Conservation (phyloP, 2,329 filamentous ascomycete species). For the Venturia carpophila region DNA sequence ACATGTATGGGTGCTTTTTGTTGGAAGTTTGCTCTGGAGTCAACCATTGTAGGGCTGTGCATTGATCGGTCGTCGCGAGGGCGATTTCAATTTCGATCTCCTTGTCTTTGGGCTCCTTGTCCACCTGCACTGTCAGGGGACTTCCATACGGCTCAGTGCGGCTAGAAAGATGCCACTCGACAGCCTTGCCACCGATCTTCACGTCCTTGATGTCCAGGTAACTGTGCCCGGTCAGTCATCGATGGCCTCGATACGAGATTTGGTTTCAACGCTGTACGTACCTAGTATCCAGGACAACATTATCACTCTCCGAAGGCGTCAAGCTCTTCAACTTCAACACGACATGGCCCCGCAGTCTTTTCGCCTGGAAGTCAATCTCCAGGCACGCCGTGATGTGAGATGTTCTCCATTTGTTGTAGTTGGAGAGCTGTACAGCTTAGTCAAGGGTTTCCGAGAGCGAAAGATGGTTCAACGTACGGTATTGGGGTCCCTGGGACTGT, state of each 20-base stretch:
- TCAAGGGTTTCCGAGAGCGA: not conserved
- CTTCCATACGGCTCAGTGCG: conserved; percentile 66
- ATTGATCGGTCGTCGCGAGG: conserved; percentile 75
- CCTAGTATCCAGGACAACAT: conserved; percentile 82
- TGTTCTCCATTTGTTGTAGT: conserved; percentile 83
- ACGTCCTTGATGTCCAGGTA: conserved; percentile 67
- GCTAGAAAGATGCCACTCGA: conserved; percentile 62
- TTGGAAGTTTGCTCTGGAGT: conserved; percentile 89
- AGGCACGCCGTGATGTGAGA: conserved; percentile 76
- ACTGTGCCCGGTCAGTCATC: conserved; percentile 30
- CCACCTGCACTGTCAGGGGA: conserved; percentile 55
- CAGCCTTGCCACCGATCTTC: conserved; percentile 56
- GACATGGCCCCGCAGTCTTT: conserved; percentile 69
- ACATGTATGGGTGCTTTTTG: conserved; percentile 95
- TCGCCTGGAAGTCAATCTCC: conserved; percentile 73
- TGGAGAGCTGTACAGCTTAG: conserved; percentile 31
- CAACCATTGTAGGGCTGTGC: conserved; percentile 92
- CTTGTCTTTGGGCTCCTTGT: conserved; percentile 39
- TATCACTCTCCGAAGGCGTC: conserved; percentile 62
- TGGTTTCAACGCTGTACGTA: conserved; percentile 20
- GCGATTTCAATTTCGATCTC: conserved; percentile 48
- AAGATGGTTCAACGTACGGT: conserved; percentile 53
- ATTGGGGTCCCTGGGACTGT: conserved; percentile 65
- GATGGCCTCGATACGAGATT: too few relatives aligned
- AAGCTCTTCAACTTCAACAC: conserved; percentile 68